Evolutionary conservation across 306 rosid genomes (phyloP).

Genomic region (Vigna mungo): DNA sequence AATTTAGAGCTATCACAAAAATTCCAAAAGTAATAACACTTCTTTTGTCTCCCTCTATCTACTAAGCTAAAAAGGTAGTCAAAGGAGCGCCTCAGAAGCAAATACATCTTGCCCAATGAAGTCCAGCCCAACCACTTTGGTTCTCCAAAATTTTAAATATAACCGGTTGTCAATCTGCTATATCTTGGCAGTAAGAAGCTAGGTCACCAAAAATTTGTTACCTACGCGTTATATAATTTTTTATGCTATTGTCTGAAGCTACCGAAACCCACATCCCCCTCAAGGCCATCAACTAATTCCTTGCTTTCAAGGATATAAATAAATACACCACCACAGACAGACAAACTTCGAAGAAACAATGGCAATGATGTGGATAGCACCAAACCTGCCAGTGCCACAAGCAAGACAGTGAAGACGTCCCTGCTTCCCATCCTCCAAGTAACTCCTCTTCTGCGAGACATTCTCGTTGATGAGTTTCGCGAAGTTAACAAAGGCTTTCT

Average conservation of each 20-base stretch:
- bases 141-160: constrained; percentile 17
- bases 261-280: background rate
- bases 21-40: constrained; percentile 4
- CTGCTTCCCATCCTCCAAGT: constrained; percentile 78
- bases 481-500: constrained; percentile 73
- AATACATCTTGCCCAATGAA: background rate
- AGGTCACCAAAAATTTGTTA: background rate
- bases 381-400: constrained; percentile 75
- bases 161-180: background rate
- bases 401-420: constrained; percentile 83
- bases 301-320: background rate
- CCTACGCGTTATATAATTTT: background rate
- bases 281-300: background rate
- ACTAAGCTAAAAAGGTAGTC: constrained; percentile 6
- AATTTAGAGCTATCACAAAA: constrained; percentile 10
- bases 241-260: background rate
- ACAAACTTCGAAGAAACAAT: constrained; percentile 12
- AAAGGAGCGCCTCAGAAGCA: background rate
- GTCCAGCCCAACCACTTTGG: background rate
- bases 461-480: constrained; percentile 72
- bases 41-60: background rate
- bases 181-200: constrained; percentile 8
- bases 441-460: constrained; percentile 65
- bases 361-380: constrained; percentile 40
- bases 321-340: background rate